Evolutionary conservation across 305 asterid genomes (phyloP), one percentile per base, ranked within the genome.

Genomic region (Solanum hybrid): DNA sequence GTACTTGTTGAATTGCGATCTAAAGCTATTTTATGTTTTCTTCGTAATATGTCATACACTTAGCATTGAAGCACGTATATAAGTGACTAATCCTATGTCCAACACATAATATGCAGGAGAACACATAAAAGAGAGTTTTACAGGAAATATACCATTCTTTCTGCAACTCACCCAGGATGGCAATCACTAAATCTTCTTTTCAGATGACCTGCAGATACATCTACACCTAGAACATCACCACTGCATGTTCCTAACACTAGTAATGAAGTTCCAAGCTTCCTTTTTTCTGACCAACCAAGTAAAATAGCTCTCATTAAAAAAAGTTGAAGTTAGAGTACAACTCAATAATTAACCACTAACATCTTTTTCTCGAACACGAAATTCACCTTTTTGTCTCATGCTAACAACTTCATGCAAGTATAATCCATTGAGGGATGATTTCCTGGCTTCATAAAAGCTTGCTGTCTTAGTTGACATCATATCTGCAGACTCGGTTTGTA

Each of bases 171-270:
- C 99, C 99, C 99, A 13, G 98, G 95, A 92, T 96, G 98, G 79
- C 98, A 97, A 89, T 96, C 94, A 92, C 89, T 92, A 89, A 93
- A 91, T 91, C 95, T 95, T 99, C 99, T 95, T 92, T 95, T 96
- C 90, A 95, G 90, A 91, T 95, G 97, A 78, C 99, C 98, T 26
- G 94, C 96, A 88, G 95, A 88, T 29, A 96, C 96, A 91, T 96
- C 98, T 93, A 97, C 89, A 10, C 98, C 98, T 79, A 96, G 90
- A 88, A 96, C 96, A 94, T 97, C 99, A 4, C 99, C 99, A 31
- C 96, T 94, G 11, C 98, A 98, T 2, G 98, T 97, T 89, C 99
- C 99, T 91, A 97, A 90, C 90, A 97, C 91, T 92, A 97, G 89
- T 22, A 96, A 80, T 69, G 96, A 96, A 89, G 94, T 91, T 89